Base-by-base conservation (phyloP, 2,329 filamentous ascomycete species). In the Tolypocladium sp. region DNA sequence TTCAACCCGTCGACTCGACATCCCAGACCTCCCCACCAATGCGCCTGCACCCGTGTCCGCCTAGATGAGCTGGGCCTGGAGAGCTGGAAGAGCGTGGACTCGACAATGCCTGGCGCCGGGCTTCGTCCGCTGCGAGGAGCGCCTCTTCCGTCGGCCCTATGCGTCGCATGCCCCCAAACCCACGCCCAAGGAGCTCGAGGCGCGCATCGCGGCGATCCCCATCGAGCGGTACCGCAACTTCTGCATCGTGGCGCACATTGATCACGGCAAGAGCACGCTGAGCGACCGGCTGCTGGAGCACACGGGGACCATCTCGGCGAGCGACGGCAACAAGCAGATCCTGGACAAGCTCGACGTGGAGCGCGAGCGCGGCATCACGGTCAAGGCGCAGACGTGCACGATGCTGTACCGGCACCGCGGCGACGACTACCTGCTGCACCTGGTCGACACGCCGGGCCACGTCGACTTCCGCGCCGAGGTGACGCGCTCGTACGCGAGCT, bases 401-500 rank as follows among this genome's bases (percentile, higher is more conserved):
- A 99, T 99, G 94, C 83, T 99, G 57, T 96, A 97, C 78, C 91
- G 89, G 35, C 80, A 96, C 76, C 79, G 88, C 22, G 92, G 90
- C 20, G 78, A 89, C 38, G 94, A 99, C 73, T 97, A 97, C 71
- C 82, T 99, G 59, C 80, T 99, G 37, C 94, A 99, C 74, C 82
- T 99, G 35, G 92, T 99, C 59, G 94, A 99, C 73, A 99, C 94
- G 0, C 94, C 94, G 0, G 94, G 94, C 35, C 94, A 99, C 76
- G 94, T 99, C 60, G 94, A 99, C 76, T 99, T 99, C 74, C 85
- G 94, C 59, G 94, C 94, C 55, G 94, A 99, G 74, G 94, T 99
- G 13, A 95, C 91, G 40, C 84, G 94, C 55, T 96, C 91, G 63
- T 99, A 99, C 77, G 93, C 93, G 57, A 96, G 91, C 68, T 99